Evolutionary conservation across 768 basidiomycete species (phyloP).

Genomic region (Mycena galopus): DNA sequence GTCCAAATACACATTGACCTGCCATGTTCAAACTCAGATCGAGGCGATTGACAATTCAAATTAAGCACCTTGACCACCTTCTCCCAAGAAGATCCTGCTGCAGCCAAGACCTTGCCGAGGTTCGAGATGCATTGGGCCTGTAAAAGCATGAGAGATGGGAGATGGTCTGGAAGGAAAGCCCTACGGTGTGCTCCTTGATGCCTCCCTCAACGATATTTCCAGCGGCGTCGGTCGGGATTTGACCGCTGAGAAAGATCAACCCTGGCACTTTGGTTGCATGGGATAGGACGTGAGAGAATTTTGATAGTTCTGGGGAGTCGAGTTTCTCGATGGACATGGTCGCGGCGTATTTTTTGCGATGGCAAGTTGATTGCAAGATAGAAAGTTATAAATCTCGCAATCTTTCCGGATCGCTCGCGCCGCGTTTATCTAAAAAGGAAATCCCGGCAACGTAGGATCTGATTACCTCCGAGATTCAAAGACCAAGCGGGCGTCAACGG

Average conservation of each 20-base stretch:
- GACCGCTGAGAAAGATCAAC: constrained; percentile 72
- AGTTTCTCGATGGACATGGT: constrained; percentile 69
- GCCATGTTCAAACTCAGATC: not conserved
- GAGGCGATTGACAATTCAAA: not conserved
- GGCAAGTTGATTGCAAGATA: no score
- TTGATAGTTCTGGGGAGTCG: constrained; percentile 61
- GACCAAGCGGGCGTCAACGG: no score
- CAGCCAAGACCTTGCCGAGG: constrained; percentile 64
- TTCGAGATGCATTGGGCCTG: constrained; percentile 72
- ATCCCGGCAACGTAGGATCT: no score
- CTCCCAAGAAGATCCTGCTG: constrained; percentile 71
- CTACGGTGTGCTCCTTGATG: constrained; percentile 70
- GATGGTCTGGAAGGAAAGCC: not conserved
- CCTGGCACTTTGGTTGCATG: constrained; percentile 57
- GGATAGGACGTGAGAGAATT: constrained; percentile 64
- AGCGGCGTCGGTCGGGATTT: constrained; percentile 63
- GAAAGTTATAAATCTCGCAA: no score
- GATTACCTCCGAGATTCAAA: no score
- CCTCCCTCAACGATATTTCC: constrained; percentile 68
- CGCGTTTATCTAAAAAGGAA: no score
- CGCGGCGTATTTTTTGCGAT: no score
- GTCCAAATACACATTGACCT: constrained; percentile 72
- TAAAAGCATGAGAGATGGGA: not conserved
- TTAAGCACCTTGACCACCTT: constrained; percentile 57
- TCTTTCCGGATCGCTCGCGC: no score